phyloP scores from a whole-genome alignment of 306 rosid genomes.

The Rosa lucieae region DNA sequence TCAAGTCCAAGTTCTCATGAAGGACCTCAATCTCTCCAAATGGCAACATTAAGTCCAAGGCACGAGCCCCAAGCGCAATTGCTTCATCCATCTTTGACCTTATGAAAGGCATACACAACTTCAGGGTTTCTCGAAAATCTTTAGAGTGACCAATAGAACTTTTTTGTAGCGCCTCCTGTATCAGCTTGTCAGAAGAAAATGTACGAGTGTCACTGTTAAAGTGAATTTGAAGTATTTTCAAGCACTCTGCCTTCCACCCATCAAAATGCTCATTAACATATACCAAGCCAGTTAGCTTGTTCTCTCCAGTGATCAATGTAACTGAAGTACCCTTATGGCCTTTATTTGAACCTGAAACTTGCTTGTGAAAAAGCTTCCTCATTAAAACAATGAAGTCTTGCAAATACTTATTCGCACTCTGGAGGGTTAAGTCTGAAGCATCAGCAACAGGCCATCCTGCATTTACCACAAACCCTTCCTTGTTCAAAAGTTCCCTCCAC shows the following conservation, averaged over 20 bases:
- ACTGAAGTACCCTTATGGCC: too few relatives aligned
- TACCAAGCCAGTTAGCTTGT: not conserved
- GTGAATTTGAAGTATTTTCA: not conserved
- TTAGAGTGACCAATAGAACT: too few relatives aligned
- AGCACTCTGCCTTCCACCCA: not conserved
- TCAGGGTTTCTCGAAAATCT: not conserved
- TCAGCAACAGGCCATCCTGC: too few relatives aligned
- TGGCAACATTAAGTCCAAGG: constrained; percentile 25
- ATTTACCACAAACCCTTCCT: too few relatives aligned
- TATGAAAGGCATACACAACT: constrained; percentile 62
- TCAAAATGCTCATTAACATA: not conserved
- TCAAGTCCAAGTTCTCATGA: constrained; percentile 67
- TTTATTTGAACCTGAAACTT: too few relatives aligned
- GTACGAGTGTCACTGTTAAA: not conserved
- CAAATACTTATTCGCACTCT: constrained; percentile 49
- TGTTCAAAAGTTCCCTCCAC: too few relatives aligned
- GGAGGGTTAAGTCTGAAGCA: too few relatives aligned
- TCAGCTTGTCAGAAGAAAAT: not conserved
- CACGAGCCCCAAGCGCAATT: constrained; percentile 57
- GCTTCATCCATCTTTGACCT: constrained; percentile 80
- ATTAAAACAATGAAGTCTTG: constrained; percentile 59
- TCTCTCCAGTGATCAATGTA: too few relatives aligned
- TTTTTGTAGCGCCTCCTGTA: not conserved
- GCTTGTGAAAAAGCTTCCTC: too few relatives aligned
- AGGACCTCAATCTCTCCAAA: constrained; percentile 89